Base-by-base conservation (phyloP, 2,329 filamentous ascomycete genomes). In the Ascocoryne sarcoides region DNA sequence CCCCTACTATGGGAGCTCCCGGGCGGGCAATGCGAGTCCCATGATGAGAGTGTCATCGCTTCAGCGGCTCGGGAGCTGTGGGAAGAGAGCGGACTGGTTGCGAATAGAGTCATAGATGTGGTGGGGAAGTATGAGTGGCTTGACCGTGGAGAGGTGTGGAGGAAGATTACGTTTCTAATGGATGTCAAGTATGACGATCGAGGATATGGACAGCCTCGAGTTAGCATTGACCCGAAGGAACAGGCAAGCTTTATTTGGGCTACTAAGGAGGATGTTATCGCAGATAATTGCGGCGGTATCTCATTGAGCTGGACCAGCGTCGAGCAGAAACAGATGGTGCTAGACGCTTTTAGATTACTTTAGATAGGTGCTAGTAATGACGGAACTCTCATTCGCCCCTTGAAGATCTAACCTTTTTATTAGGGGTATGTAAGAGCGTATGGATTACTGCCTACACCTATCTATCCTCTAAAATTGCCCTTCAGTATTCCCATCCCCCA, bases 401-500 rank as follows among this genome's bases (percentile, higher is more conserved):
- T n/a, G n/a, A n/a, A n/a, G n/a, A n/a, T n/a, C n/a, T n/a, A n/a
- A n/a, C n/a, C n/a, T n/a, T n/a, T n/a, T n/a, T n/a, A n/a, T n/a
- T n/a, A n/a, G n/a, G n/a, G n/a, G n/a, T n/a, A n/a, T n/a, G n/a
- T n/a, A n/a, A n/a, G n/a, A n/a, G n/a, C n/a, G n/a, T n/a, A n/a
- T n/a, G n/a, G n/a, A n/a, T n/a, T n/a, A n/a, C n/a, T n/a, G n/a
- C n/a, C n/a, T n/a, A n/a, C n/a, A n/a, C n/a, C n/a, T n/a, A n/a
- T n/a, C n/a, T n/a, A n/a, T n/a, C n/a, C n/a, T 26, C 12, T 26
- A 26, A 26, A 82, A 82, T 55, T 81, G 77, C 0, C 74, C 72
- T 63, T 96, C 90, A 0, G 90, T 96, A 60, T 92, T 94, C 1
- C 90, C 90, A 34, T 90, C 84, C 1, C 90, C 90, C 90, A 95